Conservation (phyloP, 805 yeast genomes). For the Kazachstania bromeliacearum region DNA sequence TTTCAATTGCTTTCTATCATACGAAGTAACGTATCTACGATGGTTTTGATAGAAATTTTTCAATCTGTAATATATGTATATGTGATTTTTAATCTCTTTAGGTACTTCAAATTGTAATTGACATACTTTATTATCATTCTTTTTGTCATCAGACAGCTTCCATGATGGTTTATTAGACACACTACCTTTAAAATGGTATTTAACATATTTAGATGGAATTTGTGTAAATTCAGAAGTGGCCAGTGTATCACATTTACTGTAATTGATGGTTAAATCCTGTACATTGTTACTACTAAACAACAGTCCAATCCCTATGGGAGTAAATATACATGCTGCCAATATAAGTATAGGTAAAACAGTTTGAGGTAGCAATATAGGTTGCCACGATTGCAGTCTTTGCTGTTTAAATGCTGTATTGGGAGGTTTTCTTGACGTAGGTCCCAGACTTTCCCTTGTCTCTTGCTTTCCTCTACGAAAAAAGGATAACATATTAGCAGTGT, state of each 20-base stretch:
- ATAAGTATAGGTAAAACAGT: slow-evolving; percentile 81
- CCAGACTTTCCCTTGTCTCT: too few species aligned
- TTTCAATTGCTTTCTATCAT: slow-evolving; percentile 67
- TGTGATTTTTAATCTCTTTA: slow-evolving; percentile 54
- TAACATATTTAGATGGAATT: slow-evolving; percentile 52
- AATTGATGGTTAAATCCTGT: slow-evolving; percentile 65
- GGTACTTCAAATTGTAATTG: slow-evolving; percentile 65
- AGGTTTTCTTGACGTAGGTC: slow-evolving; percentile 44
- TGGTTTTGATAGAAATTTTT: slow-evolving; percentile 93
- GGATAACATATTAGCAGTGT: too few species aligned
- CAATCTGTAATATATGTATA: slow-evolving; percentile 72
- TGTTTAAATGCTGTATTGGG: slow-evolving; percentile 76
- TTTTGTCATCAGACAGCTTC: slow-evolving; percentile 38
- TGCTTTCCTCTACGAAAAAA: too few species aligned
- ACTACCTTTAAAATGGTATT: slow-evolving; percentile 49
- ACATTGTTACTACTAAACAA: slow-evolving; percentile 70
- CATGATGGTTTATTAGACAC: slow-evolving; percentile 43
- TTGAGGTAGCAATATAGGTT: slow-evolving; percentile 84
- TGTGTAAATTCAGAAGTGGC: slow-evolving; percentile 39
- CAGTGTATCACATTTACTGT: slow-evolving; percentile 52
- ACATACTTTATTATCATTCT: slow-evolving; percentile 41
- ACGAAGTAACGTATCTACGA: slow-evolving; percentile 82
- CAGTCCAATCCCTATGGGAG: slow-evolving; percentile 85
- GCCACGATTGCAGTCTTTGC: slow-evolving; percentile 54
- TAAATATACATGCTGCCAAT: slow-evolving; percentile 65